These are phyloP conservation scores for Gillenia trifoliata DNA, from an alignment of 306 rosid species.

Conservation along the genomic window DNA sequence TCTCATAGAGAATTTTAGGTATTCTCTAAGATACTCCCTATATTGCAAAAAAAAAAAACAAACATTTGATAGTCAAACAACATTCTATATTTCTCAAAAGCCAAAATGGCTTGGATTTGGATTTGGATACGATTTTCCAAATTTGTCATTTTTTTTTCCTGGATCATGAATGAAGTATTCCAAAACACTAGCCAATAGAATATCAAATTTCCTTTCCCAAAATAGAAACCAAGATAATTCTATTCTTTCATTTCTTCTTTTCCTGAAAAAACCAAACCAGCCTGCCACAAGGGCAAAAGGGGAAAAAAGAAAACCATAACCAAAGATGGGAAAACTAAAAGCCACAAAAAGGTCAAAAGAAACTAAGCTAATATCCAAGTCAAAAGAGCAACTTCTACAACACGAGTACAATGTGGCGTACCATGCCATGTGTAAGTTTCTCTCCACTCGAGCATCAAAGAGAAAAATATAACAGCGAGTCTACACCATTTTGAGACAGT, in stretches of 20 bases:
- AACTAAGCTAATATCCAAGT: background rate
- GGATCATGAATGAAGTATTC: too few species aligned
- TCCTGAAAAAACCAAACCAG: background rate
- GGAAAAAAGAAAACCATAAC: background rate
- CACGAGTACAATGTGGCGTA: too few species aligned
- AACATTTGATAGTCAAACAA: too few species aligned
- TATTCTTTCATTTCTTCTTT: too few species aligned
- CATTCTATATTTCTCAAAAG: too few species aligned
- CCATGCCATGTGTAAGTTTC: too few species aligned
- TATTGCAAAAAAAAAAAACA: too few species aligned
- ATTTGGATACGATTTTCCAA: too few species aligned
- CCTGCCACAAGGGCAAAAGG: background rate
- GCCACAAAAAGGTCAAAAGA: background rate
- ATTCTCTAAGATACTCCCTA: too few species aligned
- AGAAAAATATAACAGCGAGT: background rate
- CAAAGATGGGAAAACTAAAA: background rate
- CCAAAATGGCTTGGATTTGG: too few species aligned
- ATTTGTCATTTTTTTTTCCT: background rate
- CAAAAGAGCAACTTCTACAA: background rate
- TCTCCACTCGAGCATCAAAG: background rate
- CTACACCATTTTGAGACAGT: background rate
- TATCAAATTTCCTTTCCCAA: background rate
- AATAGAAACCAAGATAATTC: background rate
- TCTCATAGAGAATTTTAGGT: too few species aligned
- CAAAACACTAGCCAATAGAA: too few species aligned